Conservation (phyloP, 345 rosid species). For the Brassica rapa region DNA sequence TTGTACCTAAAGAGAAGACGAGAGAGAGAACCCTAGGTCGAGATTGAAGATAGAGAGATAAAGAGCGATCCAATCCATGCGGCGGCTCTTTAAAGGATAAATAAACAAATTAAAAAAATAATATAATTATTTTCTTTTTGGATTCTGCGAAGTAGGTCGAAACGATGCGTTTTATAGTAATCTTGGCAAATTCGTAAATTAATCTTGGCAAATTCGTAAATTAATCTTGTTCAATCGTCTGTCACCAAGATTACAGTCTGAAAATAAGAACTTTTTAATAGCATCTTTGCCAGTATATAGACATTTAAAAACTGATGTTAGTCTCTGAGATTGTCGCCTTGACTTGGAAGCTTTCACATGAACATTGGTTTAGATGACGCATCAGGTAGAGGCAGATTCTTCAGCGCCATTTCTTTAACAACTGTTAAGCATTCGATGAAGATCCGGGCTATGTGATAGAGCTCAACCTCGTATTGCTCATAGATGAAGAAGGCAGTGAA, state of each 20-base stretch:
- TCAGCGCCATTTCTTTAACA: constrained; percentile 36
- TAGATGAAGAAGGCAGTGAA: constrained; percentile 79
- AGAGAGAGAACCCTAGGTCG: constrained; percentile 39
- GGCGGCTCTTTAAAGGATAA: constrained; percentile 16
- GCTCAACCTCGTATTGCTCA: constrained; percentile 77
- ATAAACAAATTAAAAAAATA: neutral
- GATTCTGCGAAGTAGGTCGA: neutral
- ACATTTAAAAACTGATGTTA: constrained; percentile 15
- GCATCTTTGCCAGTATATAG: constrained; percentile 10
- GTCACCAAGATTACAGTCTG: constrained; percentile 7
- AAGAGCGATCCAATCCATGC: neutral
- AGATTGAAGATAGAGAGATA: constrained; percentile 13
- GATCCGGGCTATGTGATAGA: constrained; percentile 50
- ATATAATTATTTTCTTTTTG: neutral
- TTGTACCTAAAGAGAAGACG: constrained; percentile 23
- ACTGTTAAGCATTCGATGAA: constrained; percentile 31
- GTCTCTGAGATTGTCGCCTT: neutral
- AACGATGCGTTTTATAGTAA: constrained; percentile 17
- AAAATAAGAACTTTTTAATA: constrained; percentile 12
- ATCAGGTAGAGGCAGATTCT: constrained; percentile 41
- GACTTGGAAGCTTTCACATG: constrained; percentile 30
- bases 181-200: neutral
- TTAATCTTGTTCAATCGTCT: neutral
- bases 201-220: neutral
- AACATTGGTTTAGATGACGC: constrained; percentile 39